A percentile compares a stretch with the other conserved stretches of the same genome.
Evolutionary conservation across 345 rosid genomes (phyloP).

Genomic region (Clausena lansium): DNA sequence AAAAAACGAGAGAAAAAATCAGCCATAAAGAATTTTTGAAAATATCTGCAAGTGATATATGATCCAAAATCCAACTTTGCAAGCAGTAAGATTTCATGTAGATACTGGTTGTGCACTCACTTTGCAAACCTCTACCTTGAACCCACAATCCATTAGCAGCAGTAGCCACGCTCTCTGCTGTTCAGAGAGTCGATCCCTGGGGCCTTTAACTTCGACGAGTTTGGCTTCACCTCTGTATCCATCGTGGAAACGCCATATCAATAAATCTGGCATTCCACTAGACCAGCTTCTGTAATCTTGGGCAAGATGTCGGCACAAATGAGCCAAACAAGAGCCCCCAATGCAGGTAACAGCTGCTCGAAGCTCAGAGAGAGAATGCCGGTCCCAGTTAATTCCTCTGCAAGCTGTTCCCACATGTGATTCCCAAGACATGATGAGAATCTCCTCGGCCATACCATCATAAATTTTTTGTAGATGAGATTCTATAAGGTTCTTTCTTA

Average conservation of each 20-base stretch:
- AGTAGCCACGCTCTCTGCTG: constrained; percentile 91
- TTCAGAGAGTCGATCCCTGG: constrained; percentile 77
- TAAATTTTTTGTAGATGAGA: constrained; percentile 52
- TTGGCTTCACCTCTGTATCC: constrained; percentile 86
- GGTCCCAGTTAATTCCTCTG: constrained; percentile 77
- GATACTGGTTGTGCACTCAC: constrained; percentile 39
- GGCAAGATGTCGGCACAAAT: constrained; percentile 65
- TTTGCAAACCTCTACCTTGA: constrained; percentile 76
- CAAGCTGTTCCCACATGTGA: constrained; percentile 64
- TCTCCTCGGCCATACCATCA: constrained; percentile 82
- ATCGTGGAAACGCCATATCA: constrained; percentile 81
- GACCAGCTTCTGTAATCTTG: constrained; percentile 90
- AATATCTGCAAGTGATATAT: no score
- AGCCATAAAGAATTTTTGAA: no score
- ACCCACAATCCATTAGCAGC: constrained; percentile 81
- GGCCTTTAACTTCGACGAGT: constrained; percentile 95
- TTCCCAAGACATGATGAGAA: constrained; percentile 78
- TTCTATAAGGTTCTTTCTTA: constrained; percentile 56
- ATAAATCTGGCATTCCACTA: constrained; percentile 95
- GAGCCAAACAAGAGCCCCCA: constrained; percentile 72
- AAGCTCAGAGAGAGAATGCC: constrained; percentile 65
- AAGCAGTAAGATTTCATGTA: neutral
- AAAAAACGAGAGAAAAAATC: no score
- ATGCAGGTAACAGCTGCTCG: constrained; percentile 83
- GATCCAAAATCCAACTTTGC: neutral